Percentiles rank a stretch among this genome's conserved stretches.
Evolutionary conservation across 257 asterid genomes (phyloP).

Genomic region (Primulina huaijiensis): DNA sequence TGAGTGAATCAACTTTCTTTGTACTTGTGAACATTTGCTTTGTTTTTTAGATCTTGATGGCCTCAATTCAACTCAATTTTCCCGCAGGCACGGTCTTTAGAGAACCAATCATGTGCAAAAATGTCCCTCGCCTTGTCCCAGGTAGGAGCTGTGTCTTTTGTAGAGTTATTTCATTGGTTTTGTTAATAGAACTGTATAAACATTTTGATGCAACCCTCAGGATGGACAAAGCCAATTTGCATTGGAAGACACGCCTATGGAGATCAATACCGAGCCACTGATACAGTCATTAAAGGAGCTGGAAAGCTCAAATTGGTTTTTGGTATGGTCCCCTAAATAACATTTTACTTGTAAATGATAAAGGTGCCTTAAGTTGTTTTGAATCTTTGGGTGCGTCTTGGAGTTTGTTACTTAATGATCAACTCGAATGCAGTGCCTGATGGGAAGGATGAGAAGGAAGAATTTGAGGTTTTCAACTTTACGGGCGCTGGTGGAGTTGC

Average conservation of each 20-base stretch:
- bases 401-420: slow-evolving; percentile 14
- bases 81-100: slow-evolving; percentile 89
- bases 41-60: neutral
- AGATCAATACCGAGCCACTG: slow-evolving; percentile 97
- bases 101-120: slow-evolving; percentile 94
- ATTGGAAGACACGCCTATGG: slow-evolving; percentile 99
- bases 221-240: slow-evolving; percentile 97
- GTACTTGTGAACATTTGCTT: neutral
- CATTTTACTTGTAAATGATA: slow-evolving; percentile 2
- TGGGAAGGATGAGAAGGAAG: slow-evolving; percentile 69
- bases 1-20: slow-evolving; percentile 25
- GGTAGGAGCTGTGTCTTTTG: slow-evolving; percentile 36
- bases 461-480: slow-evolving; percentile 82
- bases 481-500: slow-evolving; percentile 99
- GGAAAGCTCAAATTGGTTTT: slow-evolving; percentile 94
- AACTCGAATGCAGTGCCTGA: slow-evolving; percentile 64
- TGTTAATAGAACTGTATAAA: slow-evolving; percentile 15
- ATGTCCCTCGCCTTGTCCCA: slow-evolving; percentile 90
- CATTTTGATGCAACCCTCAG: slow-evolving; percentile 37
- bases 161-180: slow-evolving; percentile 12
- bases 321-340: slow-evolving; percentile 44
- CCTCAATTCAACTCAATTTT: slow-evolving; percentile 16
- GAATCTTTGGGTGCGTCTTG: slow-evolving; percentile 5
- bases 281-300: slow-evolving; percentile 84
- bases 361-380: neutral